phyloP scores from a whole-genome alignment of 169 alveolate genomes.

The Pseudocohnilembus persalinus region DNA sequence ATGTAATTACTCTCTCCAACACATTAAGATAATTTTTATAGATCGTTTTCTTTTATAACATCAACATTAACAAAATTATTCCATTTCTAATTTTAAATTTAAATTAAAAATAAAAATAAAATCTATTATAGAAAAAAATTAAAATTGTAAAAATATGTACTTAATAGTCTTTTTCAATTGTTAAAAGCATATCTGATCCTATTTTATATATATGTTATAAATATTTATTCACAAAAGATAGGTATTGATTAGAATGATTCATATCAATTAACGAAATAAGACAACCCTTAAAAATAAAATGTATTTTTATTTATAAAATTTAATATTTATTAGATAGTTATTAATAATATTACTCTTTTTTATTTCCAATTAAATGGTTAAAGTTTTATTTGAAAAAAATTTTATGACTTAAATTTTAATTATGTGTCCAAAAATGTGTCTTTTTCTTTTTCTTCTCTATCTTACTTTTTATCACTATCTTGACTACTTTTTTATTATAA shows the following conservation, averaged over 20 bases:
- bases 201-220: neutral
- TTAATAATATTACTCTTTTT: neutral
- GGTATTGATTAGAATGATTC: neutral
- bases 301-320: too few relatives aligned
- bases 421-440: neutral
- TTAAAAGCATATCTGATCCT: neutral
- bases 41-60: neutral
- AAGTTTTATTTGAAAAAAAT: neutral
- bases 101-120: too few relatives aligned
- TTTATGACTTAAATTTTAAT: too few relatives aligned
- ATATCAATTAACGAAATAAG: neutral
- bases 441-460: neutral
- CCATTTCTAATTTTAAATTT: neutral
- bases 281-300: neutral
- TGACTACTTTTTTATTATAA: too few relatives aligned
- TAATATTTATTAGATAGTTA: too few relatives aligned
- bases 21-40: neutral
- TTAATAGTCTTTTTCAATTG: neutral
- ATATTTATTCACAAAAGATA: neutral
- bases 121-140: too few relatives aligned
- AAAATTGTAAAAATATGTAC: neutral
- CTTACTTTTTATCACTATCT: neutral
- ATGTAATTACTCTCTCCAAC: neutral
- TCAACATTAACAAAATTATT: neutral
- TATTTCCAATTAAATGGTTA: neutral